Base-by-base conservation (phyloP, 306 rosid genomes). In the Hippophae tibetana region DNA sequence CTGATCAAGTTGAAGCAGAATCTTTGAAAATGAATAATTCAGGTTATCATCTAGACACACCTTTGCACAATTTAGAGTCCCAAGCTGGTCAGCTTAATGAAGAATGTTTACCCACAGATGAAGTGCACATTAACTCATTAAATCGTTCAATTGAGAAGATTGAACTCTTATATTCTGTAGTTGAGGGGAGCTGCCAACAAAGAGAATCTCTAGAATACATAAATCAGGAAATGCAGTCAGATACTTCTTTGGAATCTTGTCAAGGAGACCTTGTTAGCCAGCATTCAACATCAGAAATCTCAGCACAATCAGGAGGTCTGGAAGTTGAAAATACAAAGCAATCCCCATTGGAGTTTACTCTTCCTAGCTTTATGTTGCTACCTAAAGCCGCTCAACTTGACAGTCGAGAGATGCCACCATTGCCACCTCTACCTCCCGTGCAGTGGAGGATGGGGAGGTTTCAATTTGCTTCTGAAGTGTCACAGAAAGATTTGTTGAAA, bases 401-500 rank as follows among this genome's bases (percentile, higher is more conserved):
- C 69, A 62, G 66, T 41, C 83, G 71, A 70, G 97, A 86, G 69
- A 76, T 75, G 57, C 95, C 99, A 60, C 99, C 99, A 56, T 66
- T 89, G 86, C 99, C 99, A 25, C 99, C 99, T 58, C 76, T 93
- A 53, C 99, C 97, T 47, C 99, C 99, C 55, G 74, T 84, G 94
- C 99, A 93, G 46, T 93, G 99, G 99, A 92, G 95, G 82, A 70
- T 75, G 60, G 86, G 89, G 52, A 89, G 71, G 71, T 61, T 69
- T 72, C 98, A 83, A 66, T 68, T 54, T 67, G 52, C 77, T 58
- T 78, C 69, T 45, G 62, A 69, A 31, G 63, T 67, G 60, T 69
- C 78, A 54, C 56, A 43, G 47, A 62, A 66, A 62, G 80, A 81
- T 60, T 71, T 43, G 46, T 60, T 51, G 31, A 79, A 72, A 57